These are phyloP conservation scores for Diutina ranongensis DNA, from an alignment of 1,139 yeast species.

Conservation along the genomic window DNA sequence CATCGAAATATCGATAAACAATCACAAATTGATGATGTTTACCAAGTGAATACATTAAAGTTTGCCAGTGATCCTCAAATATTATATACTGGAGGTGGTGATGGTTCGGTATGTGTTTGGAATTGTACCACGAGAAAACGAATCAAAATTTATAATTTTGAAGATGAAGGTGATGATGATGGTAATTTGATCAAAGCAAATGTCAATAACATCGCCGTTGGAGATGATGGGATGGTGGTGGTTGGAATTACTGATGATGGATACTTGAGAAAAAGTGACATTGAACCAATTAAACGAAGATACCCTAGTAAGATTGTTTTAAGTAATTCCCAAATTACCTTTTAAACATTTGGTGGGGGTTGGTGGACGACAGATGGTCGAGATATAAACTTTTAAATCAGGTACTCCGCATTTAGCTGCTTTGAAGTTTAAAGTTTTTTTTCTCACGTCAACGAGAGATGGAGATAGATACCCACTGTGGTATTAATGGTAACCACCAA, in stretches of 20 bases:
- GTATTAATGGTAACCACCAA: too few species aligned
- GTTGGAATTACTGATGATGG: constrained; percentile 9
- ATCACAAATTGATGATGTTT: constrained; percentile 49
- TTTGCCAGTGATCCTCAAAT: constrained; percentile 38
- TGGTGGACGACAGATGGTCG: too few species aligned
- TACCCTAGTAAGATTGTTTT: too few species aligned
- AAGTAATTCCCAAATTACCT: too few species aligned
- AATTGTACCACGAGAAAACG: constrained; percentile 53
- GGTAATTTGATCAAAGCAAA: neutral
- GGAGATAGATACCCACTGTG: too few species aligned
- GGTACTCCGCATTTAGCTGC: neutral
- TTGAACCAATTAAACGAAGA: too few species aligned
- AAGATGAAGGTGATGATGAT: neutral
- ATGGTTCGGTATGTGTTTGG: constrained; percentile 71
- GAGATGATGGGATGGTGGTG: constrained; percentile 7
- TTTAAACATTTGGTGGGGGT: too few species aligned
- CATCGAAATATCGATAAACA: constrained; percentile 41
- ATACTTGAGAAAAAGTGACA: constrained; percentile 8
- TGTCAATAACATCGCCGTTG: neutral
- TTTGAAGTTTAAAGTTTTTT: neutral
- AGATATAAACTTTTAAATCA: too few species aligned
- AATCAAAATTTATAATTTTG: constrained; percentile 17
- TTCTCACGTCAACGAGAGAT: neutral
- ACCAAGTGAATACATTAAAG: constrained; percentile 62
- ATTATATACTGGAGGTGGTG: constrained; percentile 72